Conservation (phyloP, 2,329 filamentous ascomycete species). For the Aspergillus sp. region DNA sequence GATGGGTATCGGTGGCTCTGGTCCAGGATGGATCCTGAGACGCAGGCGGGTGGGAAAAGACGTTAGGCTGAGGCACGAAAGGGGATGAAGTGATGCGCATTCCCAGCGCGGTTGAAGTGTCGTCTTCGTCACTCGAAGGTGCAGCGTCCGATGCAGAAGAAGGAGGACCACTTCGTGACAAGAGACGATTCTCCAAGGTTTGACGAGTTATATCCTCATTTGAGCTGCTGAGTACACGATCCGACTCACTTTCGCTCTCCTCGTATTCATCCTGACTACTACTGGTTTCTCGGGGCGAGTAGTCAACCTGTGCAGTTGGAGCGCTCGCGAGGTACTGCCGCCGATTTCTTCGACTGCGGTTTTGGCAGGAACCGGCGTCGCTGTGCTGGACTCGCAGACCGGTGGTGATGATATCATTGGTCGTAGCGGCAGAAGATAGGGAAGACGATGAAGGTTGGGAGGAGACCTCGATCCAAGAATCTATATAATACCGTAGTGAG, state of each 20-base stretch:
- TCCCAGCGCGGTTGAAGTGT: constrained; percentile 75
- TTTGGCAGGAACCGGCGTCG: constrained; percentile 40
- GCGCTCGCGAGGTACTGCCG: constrained; percentile 25
- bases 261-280: constrained; percentile 94
- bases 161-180: constrained; percentile 14
- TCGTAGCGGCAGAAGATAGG: constrained; percentile 60
- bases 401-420: constrained; percentile 83
- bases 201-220: constrained; percentile 46
- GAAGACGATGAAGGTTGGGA: constrained; percentile 92
- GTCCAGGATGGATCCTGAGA: constrained; percentile 35
- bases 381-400: constrained; percentile 66
- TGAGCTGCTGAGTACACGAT: constrained; percentile 57
- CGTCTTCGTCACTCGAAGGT: constrained; percentile 50
- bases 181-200: constrained; percentile 13
- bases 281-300: constrained; percentile 35
- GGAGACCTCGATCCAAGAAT: constrained; percentile 92
- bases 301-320: constrained; percentile 33
- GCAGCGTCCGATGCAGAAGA: constrained; percentile 21
- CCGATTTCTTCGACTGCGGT: constrained; percentile 47
- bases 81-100: constrained; percentile 42
- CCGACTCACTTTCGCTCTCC: constrained; percentile 84
- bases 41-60: constrained; percentile 73
- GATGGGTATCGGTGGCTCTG: constrained; percentile 37
- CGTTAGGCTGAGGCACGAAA: constrained; percentile 85
- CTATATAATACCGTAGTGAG: constrained; percentile 47